phyloP scores from a whole-genome alignment of 2,329 filamentous ascomycete species.

The Pestalotiopsis sp. region DNA sequence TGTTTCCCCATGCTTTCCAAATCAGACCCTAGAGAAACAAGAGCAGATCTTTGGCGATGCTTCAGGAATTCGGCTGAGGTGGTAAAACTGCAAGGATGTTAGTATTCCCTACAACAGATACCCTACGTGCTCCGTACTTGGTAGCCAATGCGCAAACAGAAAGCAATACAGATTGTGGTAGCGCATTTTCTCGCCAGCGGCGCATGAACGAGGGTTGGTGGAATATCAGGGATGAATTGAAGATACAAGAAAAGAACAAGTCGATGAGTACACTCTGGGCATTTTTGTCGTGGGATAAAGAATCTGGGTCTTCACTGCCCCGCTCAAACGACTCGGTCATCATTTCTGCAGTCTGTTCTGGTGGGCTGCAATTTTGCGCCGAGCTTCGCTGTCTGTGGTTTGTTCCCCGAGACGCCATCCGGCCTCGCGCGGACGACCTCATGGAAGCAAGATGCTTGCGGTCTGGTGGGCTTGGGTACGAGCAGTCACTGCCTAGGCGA shows the following conservation, averaged over 20 bases:
- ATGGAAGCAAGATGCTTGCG: neutral
- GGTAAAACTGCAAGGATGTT: neutral
- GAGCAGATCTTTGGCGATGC: neutral
- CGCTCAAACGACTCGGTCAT: neutral
- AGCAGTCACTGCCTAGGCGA: neutral
- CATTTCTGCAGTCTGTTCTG: neutral
- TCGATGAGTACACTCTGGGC: neutral
- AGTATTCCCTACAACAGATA: neutral
- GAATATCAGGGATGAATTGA: neutral
- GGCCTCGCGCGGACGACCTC: neutral
- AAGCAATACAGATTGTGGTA: neutral
- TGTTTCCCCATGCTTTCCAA: neutral
- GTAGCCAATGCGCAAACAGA: neutral
- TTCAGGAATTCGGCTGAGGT: neutral
- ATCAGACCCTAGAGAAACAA: neutral
- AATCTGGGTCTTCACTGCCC: neutral
- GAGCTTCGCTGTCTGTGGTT: neutral
- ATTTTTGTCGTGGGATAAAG: neutral
- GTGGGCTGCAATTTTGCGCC: neutral
- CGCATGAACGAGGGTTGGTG: neutral
- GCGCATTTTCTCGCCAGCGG: neutral
- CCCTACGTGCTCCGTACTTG: neutral
- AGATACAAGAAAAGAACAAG: neutral
- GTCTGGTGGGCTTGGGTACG: neutral
- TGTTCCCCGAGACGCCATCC: neutral